Conservation (phyloP, 2,329 filamentous ascomycete species). For the Penicillium sclerotigenum region DNA sequence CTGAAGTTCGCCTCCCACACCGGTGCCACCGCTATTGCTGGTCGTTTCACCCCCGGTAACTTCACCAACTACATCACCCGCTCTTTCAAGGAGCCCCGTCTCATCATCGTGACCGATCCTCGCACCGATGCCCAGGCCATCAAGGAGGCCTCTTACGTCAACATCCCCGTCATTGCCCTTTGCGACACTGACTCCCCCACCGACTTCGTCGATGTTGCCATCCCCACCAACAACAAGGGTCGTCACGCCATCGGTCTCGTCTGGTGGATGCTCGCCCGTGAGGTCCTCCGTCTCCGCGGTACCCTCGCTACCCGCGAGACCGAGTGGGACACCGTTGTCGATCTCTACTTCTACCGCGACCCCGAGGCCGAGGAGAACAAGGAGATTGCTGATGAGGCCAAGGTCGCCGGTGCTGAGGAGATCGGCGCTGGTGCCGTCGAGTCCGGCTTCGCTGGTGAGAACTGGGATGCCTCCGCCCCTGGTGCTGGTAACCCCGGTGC, state of each 20-base stretch:
- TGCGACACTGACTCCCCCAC: slow-evolving; percentile 99
- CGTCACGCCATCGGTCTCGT: slow-evolving; percentile 96
- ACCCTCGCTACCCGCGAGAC: slow-evolving; percentile 94
- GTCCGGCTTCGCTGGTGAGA: slow-evolving; percentile 69
- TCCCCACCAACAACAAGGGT: slow-evolving; percentile 99
- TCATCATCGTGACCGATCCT: slow-evolving; percentile 99
- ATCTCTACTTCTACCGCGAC: slow-evolving; percentile 99
- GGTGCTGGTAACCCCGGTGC: slow-evolving; percentile 62
- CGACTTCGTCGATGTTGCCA: slow-evolving; percentile 99
- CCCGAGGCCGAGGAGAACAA: slow-evolving; percentile 99
- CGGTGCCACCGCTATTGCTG: slow-evolving; percentile 94
- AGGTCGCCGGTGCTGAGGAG: slow-evolving; percentile 81
- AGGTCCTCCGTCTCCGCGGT: slow-evolving; percentile 97
- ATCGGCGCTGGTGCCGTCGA: slow-evolving; percentile 75
- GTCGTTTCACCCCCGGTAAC: slow-evolving; percentile 99
- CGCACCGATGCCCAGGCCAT: slow-evolving; percentile 99
- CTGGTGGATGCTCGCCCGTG: slow-evolving; percentile 99
- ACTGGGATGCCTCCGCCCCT: slow-evolving; percentile 76
- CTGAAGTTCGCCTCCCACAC: slow-evolving; percentile 99
- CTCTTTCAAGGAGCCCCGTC: slow-evolving; percentile 99
- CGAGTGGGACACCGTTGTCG: slow-evolving; percentile 98
- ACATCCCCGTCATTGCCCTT: slow-evolving; percentile 99
- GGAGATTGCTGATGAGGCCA: slow-evolving; percentile 76
- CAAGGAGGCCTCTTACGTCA: slow-evolving; percentile 99
- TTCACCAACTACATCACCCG: slow-evolving; percentile 99